Conservation (phyloP, 1,139 yeast species). For the Taiozyma sp. region DNA sequence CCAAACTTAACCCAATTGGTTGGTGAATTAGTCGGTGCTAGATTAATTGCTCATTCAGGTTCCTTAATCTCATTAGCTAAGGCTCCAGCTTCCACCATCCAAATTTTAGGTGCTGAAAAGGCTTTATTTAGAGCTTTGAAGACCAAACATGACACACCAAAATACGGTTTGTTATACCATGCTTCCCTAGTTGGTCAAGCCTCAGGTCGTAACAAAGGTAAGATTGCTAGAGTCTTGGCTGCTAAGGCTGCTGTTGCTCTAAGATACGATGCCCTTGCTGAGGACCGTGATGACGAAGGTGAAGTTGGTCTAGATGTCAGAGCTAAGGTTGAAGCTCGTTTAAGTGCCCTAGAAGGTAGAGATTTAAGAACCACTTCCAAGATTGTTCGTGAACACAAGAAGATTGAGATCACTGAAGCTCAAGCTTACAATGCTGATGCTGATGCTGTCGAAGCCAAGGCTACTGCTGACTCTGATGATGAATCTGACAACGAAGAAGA, state of each 20-base stretch:
- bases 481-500: conserved; percentile 34
- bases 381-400: conserved; percentile 71
- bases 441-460: conserved; percentile 52
- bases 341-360: conserved; percentile 94
- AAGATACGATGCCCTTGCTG: conserved; percentile 95
- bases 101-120: conserved; percentile 98
- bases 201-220: conserved; percentile 96
- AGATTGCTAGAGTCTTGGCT: conserved; percentile 97
- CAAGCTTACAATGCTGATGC: conserved; percentile 94
- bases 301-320: conserved; percentile 91
- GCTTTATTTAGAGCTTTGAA: conserved; percentile 97
- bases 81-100: conserved; percentile 98
- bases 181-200: conserved; percentile 98
- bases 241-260: conserved; percentile 97
- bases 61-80: conserved; percentile 90
- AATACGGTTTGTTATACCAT: conserved; percentile 95
- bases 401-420: conserved; percentile 79
- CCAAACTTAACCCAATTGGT: conserved; percentile 94
- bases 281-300: conserved; percentile 94
- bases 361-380: conserved; percentile 80
- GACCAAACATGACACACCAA: conserved; percentile 98
- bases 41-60: conserved; percentile 97
- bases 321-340: conserved; percentile 90
- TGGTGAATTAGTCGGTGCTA: conserved; percentile 98
- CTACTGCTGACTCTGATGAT: conserved; percentile 48